Evolutionary conservation across 306 rosid species (phyloP).

Genomic region (Glycyrrhiza uralensis): DNA sequence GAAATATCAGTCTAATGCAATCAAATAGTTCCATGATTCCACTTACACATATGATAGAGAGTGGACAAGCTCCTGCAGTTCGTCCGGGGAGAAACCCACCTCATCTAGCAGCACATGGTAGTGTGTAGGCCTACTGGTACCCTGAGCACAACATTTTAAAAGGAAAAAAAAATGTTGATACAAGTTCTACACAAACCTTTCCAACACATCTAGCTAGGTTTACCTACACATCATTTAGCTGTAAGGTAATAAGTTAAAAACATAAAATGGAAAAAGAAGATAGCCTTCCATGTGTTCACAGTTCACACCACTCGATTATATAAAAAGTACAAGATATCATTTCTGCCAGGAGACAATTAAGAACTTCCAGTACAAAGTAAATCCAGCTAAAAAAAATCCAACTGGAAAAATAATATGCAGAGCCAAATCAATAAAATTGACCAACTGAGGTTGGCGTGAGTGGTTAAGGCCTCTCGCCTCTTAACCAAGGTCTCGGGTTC

Average conservation of each 20-base stretch:
- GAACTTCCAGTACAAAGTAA: neutral
- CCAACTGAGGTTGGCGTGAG: too few species aligned
- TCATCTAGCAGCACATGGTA: constrained; percentile 85
- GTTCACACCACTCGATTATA: neutral
- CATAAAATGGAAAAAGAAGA: neutral
- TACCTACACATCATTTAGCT: neutral
- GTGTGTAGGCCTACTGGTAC: constrained; percentile 94
- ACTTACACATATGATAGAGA: constrained; percentile 97
- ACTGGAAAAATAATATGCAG: neutral
- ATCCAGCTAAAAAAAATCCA: neutral
- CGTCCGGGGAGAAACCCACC: constrained; percentile 76
- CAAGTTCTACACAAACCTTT: neutral
- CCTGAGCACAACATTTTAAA: constrained; percentile 44
- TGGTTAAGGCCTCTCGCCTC: too few species aligned
- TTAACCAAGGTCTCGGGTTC: too few species aligned
- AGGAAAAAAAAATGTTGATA: neutral
- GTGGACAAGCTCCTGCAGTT: constrained; percentile 90
- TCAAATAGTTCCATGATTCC: constrained; percentile 3
- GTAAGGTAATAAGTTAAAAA: neutral
- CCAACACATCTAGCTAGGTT: neutral
- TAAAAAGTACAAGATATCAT: neutral
- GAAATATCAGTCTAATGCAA: neutral
- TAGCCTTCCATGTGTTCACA: neutral
- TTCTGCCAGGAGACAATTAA: neutral
- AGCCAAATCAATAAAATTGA: neutral